These are phyloP conservation scores for Batrachochytrium dendrobatidis DNA, from an alignment of 371 early-diverging fungal genomes.

Conservation along the genomic window DNA sequence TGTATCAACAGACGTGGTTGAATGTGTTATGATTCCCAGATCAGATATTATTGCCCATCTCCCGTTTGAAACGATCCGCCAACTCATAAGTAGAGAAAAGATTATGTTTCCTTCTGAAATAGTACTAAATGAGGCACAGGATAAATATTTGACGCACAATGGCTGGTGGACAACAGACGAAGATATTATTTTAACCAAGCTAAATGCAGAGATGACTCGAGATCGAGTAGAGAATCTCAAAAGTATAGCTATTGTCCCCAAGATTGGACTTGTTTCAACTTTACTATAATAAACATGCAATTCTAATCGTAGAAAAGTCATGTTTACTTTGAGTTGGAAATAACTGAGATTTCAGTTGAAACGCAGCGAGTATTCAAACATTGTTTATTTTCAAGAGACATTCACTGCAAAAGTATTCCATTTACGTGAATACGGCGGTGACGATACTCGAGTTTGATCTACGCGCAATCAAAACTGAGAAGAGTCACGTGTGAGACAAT, in stretches of 20 bases:
- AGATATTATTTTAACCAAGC: not conserved
- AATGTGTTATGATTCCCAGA: not conserved
- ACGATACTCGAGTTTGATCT: too few species aligned
- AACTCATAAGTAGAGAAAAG: not conserved
- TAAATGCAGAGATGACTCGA: not conserved
- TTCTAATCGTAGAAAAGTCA: too few species aligned
- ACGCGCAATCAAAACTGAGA: too few species aligned
- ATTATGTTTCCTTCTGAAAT: not conserved
- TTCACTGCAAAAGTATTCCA: too few species aligned
- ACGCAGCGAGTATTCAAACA: too few species aligned
- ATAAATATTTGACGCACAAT: not conserved
- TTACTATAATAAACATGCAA: too few species aligned
- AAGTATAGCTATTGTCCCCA: not conserved
- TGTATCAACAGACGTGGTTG: not conserved
- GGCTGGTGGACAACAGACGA: not conserved
- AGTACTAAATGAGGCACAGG: not conserved
- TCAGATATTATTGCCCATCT: not conserved
- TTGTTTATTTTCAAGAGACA: too few species aligned
- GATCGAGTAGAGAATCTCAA: not conserved
- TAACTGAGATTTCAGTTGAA: too few species aligned
- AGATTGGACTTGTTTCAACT: too few species aligned
- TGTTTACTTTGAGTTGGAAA: too few species aligned
- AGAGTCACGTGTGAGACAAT: too few species aligned
- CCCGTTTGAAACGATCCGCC: not conserved
- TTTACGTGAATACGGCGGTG: too few species aligned